Conservation (phyloP, 2,329 filamentous ascomycete genomes). For the Penicillium sp. region DNA sequence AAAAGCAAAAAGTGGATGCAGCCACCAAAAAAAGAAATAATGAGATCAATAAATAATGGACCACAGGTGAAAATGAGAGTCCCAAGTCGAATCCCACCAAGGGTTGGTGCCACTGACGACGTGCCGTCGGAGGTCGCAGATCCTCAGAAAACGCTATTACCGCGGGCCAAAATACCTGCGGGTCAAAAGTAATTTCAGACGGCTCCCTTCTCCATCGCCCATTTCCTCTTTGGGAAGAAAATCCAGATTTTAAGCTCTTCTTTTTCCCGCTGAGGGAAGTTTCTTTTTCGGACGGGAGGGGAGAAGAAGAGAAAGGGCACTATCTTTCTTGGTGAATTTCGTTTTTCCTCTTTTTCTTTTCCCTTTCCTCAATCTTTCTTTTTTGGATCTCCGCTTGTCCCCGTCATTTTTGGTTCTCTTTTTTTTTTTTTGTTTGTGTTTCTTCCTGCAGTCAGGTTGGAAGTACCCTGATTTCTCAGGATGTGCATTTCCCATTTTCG, state of each 20-base stretch:
- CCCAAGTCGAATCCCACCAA: not conserved
- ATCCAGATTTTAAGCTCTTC: too few species aligned
- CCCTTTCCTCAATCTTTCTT: slow-evolving; percentile 1
- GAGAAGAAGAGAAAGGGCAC: not conserved
- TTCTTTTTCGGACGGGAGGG: too few species aligned
- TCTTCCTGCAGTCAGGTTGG: not conserved
- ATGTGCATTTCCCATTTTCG: too few species aligned
- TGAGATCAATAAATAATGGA: not conserved
- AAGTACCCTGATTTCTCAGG: not conserved
- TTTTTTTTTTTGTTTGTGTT: too few species aligned
- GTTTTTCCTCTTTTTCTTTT: not conserved
- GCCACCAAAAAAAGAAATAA: not conserved
- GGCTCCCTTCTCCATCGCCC: not conserved
- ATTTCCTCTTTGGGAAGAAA: not conserved
- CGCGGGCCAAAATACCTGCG: not conserved
- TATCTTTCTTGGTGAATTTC: not conserved
- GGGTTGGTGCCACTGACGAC: slow-evolving; percentile 38
- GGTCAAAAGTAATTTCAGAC: slow-evolving; percentile 7
- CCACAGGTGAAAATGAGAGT: too few species aligned
- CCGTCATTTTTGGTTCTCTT: not conserved
- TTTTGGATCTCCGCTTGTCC: not conserved
- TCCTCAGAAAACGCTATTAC: slow-evolving; percentile 23
- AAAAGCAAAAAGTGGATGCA: not conserved
- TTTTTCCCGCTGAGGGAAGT: too few species aligned
- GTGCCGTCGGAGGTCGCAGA: slow-evolving; percentile 37